Evolutionary conservation across 2,329 filamentous ascomycete genomes (phyloP), one percentile per base, ranked within the genome.

Genomic region (Colletotrichum echinochloae): DNA sequence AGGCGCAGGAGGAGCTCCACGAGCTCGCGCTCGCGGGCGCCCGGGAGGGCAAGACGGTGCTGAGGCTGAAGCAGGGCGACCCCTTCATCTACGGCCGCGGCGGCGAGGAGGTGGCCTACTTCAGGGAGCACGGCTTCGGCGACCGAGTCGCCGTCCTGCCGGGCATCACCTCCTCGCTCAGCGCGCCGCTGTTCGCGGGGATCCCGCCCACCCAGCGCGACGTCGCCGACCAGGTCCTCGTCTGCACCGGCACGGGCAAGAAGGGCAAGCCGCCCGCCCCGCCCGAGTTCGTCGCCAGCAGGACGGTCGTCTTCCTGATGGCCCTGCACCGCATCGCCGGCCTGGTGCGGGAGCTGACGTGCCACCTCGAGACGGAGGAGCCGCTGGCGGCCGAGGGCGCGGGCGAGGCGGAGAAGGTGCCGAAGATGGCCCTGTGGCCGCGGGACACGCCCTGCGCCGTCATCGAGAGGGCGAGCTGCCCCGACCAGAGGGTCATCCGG

Each of bases 51-150:
- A 90, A 93, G 78, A 92, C 89, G 1, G 96, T 99, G 0, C 86
- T 99, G 41, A 89, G 96, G 3, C 85, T 99, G 54, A 99, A 99
- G 83, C 96, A 99, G 79, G 96, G 96, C 55, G 96, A 99, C 77
- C 96, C 96, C 0, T 99, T 97, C 81, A 89, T 99, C 48, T 99
- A 98, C 81, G 96, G 96, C 48, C 91, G 96, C 48, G 96, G 96
- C 66, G 96, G 94, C 41, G 96, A 99, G 79, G 96, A 99, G 80
- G 93, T 94, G 48, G 88, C 90, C 37, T 97, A 93, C 79, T 98
- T 99, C 85, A 85, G 90, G 2, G 83, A 83, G 3, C 87, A 92
- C 57, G 94, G 94, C 1, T 91, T 91, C 68, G 87, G 86, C 6
- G 89, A 90, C 14, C 83, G 79, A 12, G 85, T 91, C 1, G 77